phyloP scores from a whole-genome alignment of 306 rosid genomes.

The Argentina anserina region DNA sequence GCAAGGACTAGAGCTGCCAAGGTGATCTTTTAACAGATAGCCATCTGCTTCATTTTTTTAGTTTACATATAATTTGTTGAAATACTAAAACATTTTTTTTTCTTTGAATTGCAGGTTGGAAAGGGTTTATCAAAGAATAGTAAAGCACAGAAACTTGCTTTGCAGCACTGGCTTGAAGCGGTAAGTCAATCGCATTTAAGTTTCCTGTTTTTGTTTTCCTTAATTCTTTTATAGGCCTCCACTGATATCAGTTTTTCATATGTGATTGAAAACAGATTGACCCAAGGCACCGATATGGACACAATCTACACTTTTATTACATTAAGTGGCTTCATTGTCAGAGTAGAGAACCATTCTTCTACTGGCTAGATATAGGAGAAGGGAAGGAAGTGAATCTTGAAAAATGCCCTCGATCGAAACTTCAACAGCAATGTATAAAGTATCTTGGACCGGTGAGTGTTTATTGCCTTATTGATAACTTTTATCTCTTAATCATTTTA shows the following conservation, averaged over 20 bases:
- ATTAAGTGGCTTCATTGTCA: constrained; percentile 84
- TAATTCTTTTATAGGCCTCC: constrained; percentile 18
- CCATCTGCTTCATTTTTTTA: not conserved
- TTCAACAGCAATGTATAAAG: constrained; percentile 92
- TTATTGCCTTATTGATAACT: constrained; percentile 18
- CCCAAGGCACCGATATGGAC: constrained; percentile 98
- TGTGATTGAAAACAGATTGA: constrained; percentile 61
- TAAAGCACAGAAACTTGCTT: constrained; percentile 91
- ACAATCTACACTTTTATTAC: constrained; percentile 85
- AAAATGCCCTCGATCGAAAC: constrained; percentile 72
- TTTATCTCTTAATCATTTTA: not conserved
- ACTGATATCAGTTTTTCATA: constrained; percentile 26
- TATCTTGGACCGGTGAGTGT: constrained; percentile 93
- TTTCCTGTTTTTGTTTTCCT: not conserved
- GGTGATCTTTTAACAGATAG: constrained; percentile 39
- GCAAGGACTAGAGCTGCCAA: constrained; percentile 98
- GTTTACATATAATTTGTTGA: constrained; percentile 8
- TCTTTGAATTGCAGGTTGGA: constrained; percentile 68
- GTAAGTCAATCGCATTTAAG: constrained; percentile 45
- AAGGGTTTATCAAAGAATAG: constrained; percentile 88
- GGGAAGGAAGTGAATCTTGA: constrained; percentile 88
- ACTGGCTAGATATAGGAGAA: constrained; percentile 99
- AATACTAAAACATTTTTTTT: constrained; percentile 19
- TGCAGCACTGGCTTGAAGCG: constrained; percentile 99
- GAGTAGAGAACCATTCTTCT: constrained; percentile 94